Evolutionary conservation across 805 yeast genomes (phyloP).

Genomic region (Saccharomycopsis fodiens): DNA sequence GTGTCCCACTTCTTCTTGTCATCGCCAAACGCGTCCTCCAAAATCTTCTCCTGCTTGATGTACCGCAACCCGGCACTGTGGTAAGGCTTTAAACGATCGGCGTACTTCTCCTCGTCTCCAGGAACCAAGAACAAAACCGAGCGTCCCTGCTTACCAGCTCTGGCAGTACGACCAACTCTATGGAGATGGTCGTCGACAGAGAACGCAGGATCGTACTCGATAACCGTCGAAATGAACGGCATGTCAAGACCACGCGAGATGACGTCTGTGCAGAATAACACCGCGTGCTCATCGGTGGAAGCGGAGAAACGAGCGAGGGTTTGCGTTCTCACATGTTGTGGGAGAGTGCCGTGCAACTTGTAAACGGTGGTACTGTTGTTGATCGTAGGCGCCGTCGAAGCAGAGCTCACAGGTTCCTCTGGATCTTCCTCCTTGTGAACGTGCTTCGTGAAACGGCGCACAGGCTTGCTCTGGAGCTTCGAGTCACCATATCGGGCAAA

Average conservation of each 20-base stretch:
- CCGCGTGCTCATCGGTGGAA: constrained; percentile 39
- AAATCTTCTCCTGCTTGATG: constrained; percentile 39
- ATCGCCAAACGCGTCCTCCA: constrained; percentile 28
- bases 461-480: constrained; percentile 21
- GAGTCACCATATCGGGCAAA: constrained; percentile 54
- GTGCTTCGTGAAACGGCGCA: constrained; percentile 6
- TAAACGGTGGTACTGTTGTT: constrained; percentile 41
- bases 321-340: constrained; percentile 75
- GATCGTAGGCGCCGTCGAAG: constrained; percentile 45
- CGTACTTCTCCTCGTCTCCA: constrained; percentile 80
- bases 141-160: constrained; percentile 86
- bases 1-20: constrained; percentile 64
- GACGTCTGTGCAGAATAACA: constrained; percentile 92
- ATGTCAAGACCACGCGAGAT: constrained; percentile 95
- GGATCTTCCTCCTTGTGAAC: constrained; percentile 22
- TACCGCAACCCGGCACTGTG: constrained; percentile 47
- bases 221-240: constrained; percentile 75
- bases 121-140: constrained; percentile 79
- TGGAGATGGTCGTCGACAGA: constrained; percentile 92
- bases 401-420: constrained; percentile 11
- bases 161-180: constrained; percentile 95
- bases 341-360: constrained; percentile 84
- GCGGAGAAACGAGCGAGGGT: constrained; percentile 56
- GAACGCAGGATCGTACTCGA: constrained; percentile 95
- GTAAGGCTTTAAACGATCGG: constrained; percentile 48